Evolutionary conservation across 208 protist species (phyloP).

Genomic region (Acanthamoeba triangularis): DNA sequence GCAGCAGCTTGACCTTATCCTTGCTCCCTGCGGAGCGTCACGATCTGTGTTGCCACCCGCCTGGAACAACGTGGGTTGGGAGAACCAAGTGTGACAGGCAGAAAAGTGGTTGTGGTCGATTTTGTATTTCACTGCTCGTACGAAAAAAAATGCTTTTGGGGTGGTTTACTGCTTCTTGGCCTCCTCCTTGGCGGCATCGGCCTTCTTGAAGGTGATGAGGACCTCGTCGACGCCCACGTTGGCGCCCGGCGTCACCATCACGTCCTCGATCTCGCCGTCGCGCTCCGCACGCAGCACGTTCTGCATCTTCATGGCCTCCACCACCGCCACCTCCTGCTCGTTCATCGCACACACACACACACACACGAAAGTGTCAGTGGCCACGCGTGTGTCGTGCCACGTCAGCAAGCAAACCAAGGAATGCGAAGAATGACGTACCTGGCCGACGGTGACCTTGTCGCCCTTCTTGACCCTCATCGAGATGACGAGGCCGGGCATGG

Average conservation of each 20-base stretch:
- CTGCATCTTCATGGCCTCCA: slow-evolving; percentile 95
- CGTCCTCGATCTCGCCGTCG: slow-evolving; percentile 80
- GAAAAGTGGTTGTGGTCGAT: no score
- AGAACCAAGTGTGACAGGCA: no score
- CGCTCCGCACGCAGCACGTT: slow-evolving; percentile 84
- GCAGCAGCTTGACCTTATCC: no score
- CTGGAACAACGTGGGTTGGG: no score
- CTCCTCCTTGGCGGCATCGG: neutral
- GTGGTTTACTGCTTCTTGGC: neutral
- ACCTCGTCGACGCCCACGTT: slow-evolving; percentile 87
- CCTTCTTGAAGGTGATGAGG: slow-evolving; percentile 90
- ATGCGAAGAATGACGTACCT: neutral
- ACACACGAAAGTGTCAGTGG: neutral
- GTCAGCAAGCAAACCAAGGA: no score
- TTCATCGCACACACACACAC: neutral
- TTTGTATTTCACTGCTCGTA: no score
- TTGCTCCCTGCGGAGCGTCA: no score
- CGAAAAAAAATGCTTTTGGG: no score
- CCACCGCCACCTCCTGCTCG: slow-evolving; percentile 88
- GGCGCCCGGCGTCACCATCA: slow-evolving; percentile 69
- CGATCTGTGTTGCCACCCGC: no score
- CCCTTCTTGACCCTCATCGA: slow-evolving; percentile 86
- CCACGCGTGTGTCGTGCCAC: no score
- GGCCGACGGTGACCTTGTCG: slow-evolving; percentile 83
- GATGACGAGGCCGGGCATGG: slow-evolving; percentile 91